Base-by-base conservation (phyloP, 768 basidiomycete species). In the Solioccasus polychromus region DNA sequence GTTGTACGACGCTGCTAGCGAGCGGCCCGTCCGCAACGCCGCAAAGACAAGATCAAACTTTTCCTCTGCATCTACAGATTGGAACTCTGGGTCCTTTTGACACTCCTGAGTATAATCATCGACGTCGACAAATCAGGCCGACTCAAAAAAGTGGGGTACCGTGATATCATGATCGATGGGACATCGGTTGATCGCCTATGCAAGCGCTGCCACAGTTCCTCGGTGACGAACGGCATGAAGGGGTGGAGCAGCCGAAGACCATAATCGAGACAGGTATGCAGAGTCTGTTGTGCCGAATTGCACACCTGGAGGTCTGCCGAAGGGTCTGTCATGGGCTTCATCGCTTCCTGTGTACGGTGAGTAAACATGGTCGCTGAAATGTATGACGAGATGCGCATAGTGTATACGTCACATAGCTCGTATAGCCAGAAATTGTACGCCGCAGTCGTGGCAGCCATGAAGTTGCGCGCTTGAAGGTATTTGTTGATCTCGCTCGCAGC, bases 361-460 rank as follows among this genome's bases (percentile, higher is more conserved):
- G 29, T 19, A 24, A n/a, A 44, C 28, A 47, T 18, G 31, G 25
- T 25, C 18, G 1, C 26, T 39, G 4, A 11, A 3, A 39, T 38
- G 45, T 15, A 20, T 28, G 24, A 12, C 1, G n/a, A 50, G 19
- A 14, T n/a, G n/a, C 88, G 51, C 48, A 93, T 92, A 53, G 98
- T 97, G 70, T 94, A 99, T 20, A 99, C 93, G 62, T 99, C 96
- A 62, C 96, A 99, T n/a, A 98, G 74, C 67, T 99, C 95, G 64
- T 98, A 94, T 30, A 99, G 68, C 95, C 96, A 99, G 74, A 96
- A 98, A 58, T 90, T 90, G 70, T 98, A 82, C 0, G 80, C 85
- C 0, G 82, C 75, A 3, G 75, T 84, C 0, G 96, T 95, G 1
- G 93, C 96, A 15, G 77, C 73, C 85, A 95, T 92, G 72, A 99